A percentile compares a stretch with the other conserved stretches of the same genome.
phyloP scores from a whole-genome alignment of 495 filamentous ascomycete species.

The Podospora australis region DNA sequence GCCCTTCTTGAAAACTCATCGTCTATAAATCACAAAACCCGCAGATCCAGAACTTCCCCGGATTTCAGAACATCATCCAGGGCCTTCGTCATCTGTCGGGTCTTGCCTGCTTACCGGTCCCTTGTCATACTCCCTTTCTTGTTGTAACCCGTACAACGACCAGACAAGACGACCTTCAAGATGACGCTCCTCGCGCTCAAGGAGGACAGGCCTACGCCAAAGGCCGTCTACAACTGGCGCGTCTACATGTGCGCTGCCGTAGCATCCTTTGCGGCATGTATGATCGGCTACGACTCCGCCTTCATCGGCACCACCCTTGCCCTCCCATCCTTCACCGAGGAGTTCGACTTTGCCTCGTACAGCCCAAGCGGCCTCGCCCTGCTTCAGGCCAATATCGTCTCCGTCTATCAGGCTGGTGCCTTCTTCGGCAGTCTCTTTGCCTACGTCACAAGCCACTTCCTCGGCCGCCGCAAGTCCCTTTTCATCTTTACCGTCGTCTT shows the following conservation, averaged over 20 bases:
- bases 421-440: conserved; percentile 62
- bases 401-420: conserved; percentile 60
- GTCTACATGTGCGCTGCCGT: conserved; percentile 57
- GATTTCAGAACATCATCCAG: conserved; percentile 3
- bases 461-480: conserved; percentile 52
- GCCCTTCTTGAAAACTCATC: neutral
- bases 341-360: conserved; percentile 50
- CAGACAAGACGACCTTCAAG: conserved; percentile 12
- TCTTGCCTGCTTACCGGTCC: neutral
- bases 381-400: conserved; percentile 61
- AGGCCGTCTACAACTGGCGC: conserved; percentile 69
- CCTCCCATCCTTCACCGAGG: conserved; percentile 50
- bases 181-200: conserved; percentile 56
- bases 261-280: conserved; percentile 63
- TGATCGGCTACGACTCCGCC: conserved; percentile 65
- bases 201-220: conserved; percentile 60
- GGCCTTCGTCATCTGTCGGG: neutral
- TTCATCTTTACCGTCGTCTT: conserved; percentile 50
- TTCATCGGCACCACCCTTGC: conserved; percentile 67
- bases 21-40: conserved; percentile 16
- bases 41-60: conserved; percentile 3
- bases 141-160: neutral
- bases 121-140: neutral
- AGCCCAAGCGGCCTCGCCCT: conserved; percentile 33
- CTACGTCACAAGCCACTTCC: conserved; percentile 50